Evolutionary conservation across 202 grass and related monocot species (phyloP).

Genomic region (Digitaria exilis): DNA sequence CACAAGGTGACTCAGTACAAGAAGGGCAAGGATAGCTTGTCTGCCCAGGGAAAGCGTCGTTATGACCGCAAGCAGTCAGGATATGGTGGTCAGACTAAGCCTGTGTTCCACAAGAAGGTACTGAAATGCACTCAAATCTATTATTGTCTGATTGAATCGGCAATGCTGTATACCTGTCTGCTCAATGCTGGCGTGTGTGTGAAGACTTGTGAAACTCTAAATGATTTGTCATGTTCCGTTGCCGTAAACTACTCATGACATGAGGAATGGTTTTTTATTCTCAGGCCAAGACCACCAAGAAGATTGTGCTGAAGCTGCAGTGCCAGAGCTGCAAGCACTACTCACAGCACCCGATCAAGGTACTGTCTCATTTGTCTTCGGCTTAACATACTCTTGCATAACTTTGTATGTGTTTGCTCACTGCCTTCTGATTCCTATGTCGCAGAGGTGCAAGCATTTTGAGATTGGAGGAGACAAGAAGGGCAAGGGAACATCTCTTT

Average conservation of each 20-base stretch:
- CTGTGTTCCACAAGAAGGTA: conserved; percentile 99
- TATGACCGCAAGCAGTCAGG: conserved; percentile 96
- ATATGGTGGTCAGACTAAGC: conserved; percentile 98
- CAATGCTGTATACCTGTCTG: background rate
- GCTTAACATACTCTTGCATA: background rate
- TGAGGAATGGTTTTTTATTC: background rate
- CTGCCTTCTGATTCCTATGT: background rate
- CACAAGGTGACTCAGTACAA: conserved; percentile 98
- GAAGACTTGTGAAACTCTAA: background rate
- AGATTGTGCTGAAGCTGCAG: background rate
- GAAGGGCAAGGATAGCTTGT: conserved; percentile 93
- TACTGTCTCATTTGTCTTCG: background rate
- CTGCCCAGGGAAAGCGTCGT: conserved; percentile 89
- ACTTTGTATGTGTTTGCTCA: conserved; percentile 4
- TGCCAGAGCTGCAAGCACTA: conserved; percentile 87
- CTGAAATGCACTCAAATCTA: background rate
- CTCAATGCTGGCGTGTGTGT: background rate
- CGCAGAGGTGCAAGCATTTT: conserved; percentile 95
- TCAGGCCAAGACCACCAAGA: too few species aligned
- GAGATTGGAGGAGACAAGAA: conserved; percentile 98
- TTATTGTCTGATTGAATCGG: background rate
- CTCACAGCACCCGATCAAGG: conserved; percentile 67
- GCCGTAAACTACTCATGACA: background rate
- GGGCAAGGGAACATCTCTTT: conserved; percentile 97
- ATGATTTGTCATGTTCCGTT: background rate